Percentiles rank a stretch among this genome's conserved stretches.
phyloP scores from a whole-genome alignment of 83 land plant species.

The Thuja plicata region DNA sequence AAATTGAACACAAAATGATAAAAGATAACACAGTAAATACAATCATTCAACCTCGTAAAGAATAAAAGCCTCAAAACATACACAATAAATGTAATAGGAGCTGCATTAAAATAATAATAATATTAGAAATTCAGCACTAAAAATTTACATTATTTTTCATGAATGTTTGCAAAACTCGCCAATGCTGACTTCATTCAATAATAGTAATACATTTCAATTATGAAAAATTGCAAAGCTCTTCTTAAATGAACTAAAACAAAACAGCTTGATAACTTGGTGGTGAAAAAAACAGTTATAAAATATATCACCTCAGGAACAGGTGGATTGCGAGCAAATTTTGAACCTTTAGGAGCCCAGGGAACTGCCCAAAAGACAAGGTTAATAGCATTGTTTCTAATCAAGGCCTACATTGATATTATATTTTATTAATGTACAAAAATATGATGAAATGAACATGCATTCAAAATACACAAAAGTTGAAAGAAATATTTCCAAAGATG shows the following conservation, averaged over 20 bases:
- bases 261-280: not conserved
- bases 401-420: not conserved
- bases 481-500: not conserved
- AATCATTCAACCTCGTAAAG: not conserved
- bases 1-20: not conserved
- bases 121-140: not conserved
- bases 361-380: not conserved
- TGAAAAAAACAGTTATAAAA: not conserved
- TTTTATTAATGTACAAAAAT: not conserved
- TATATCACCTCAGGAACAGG: conserved; percentile 13
- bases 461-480: not conserved
- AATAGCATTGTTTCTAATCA: not conserved
- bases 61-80: not conserved
- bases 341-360: conserved; percentile 12
- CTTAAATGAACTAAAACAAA: not conserved
- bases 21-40: not conserved
- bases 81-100: not conserved
- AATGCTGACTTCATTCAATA: not conserved
- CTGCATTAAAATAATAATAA: not conserved
- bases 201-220: not conserved
- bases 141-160: not conserved
- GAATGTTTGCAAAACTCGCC: not conserved
- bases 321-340: conserved; percentile 12
- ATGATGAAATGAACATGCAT: not conserved
- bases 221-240: not conserved